Base-by-base conservation (phyloP, 2,329 filamentous ascomycete species). In the Fusarium hostae region DNA sequence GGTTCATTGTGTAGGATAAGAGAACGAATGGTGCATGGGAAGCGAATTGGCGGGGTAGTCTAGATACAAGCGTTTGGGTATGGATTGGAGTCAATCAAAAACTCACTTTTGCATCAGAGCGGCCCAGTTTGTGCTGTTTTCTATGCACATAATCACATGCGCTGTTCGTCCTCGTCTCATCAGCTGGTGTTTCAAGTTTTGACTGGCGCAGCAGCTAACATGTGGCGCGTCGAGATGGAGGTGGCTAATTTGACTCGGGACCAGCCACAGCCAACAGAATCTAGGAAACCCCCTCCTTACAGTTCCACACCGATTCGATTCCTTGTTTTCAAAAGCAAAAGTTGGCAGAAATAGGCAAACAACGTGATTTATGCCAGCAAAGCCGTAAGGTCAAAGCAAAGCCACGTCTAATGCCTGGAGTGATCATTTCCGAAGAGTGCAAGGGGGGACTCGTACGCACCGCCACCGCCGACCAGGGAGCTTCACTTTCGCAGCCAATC, bases 361-460 rank as follows among this genome's bases (percentile, higher is more conserved):
- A 73, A 63, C 52, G 55, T 72, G 64, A 72, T 69, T 55, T 56
- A 43, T 59, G 51, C 28, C 34, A 47, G 50, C 55, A 45, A 37
- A 52, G 50, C 44, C 13, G 50, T 20, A 54, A n/a, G 26, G 50
- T 30, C 50, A 54, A 22, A 30, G 50, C 50, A 66, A 59, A 61
- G 69, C 68, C 64, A 65, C 56, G 39, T 50, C 52, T 20, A 40
- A 65, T 56, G 48, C 55, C 64, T 57, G 20, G 48, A 70, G 64
- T 65, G 68, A 70, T 75, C 73, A 75, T 73, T 70, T 73, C 72
- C 72, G 64, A 69, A 68, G 51, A 39, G 34, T 28, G 32, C 51
- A 50, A 66, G 43, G 63, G 63, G 61, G 45, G 56, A 43, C 52
- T 56, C 56, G 68, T 56, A 59, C 60, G 72, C 73, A 75, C 73